A percentile compares a stretch with the other conserved stretches of the same genome.
phyloP scores from a whole-genome alignment of 179 eudicot species.

The Drosera spatulata region DNA sequence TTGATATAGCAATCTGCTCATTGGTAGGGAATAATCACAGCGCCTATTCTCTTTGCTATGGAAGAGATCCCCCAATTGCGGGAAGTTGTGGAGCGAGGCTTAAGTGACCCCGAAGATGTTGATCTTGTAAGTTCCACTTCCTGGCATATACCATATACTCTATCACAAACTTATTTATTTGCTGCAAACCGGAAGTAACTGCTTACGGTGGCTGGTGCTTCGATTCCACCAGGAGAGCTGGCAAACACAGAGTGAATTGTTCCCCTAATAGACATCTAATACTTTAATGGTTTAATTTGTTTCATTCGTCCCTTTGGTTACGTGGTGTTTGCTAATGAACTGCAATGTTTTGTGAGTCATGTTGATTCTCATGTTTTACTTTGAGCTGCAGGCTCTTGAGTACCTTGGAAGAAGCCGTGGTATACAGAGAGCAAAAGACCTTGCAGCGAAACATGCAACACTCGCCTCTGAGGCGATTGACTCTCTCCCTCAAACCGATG shows the following conservation, averaged over 20 bases:
- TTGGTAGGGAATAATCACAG: slow-evolving; percentile 75
- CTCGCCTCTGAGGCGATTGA: slow-evolving; percentile 74
- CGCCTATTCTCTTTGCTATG: slow-evolving; percentile 83
- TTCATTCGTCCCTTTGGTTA: too few relatives aligned
- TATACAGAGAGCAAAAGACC: slow-evolving; percentile 63
- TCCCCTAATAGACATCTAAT: too few relatives aligned
- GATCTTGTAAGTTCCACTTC: slow-evolving; percentile 54
- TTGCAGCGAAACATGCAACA: slow-evolving; percentile 72
- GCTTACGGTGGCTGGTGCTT: too few relatives aligned
- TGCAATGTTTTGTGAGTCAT: too few relatives aligned
- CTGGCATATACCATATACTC: too few relatives aligned
- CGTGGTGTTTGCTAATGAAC: too few relatives aligned
- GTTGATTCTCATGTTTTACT: too few relatives aligned
- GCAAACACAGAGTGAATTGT: too few relatives aligned
- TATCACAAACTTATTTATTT: too few relatives aligned
- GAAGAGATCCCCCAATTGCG: slow-evolving; percentile 86
- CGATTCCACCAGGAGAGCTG: too few relatives aligned
- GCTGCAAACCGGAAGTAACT: too few relatives aligned
- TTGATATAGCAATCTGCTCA: not conserved
- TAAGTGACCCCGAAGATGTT: slow-evolving; percentile 54
- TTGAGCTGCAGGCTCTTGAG: slow-evolving; percentile 41
- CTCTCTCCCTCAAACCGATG: slow-evolving; percentile 61
- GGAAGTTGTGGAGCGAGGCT: slow-evolving; percentile 59
- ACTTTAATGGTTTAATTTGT: too few relatives aligned
- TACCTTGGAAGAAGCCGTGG: slow-evolving; percentile 82